These are phyloP conservation scores for Mycena leptocephala DNA, from an alignment of 768 basidiomycete genomes.

Conservation along the genomic window DNA sequence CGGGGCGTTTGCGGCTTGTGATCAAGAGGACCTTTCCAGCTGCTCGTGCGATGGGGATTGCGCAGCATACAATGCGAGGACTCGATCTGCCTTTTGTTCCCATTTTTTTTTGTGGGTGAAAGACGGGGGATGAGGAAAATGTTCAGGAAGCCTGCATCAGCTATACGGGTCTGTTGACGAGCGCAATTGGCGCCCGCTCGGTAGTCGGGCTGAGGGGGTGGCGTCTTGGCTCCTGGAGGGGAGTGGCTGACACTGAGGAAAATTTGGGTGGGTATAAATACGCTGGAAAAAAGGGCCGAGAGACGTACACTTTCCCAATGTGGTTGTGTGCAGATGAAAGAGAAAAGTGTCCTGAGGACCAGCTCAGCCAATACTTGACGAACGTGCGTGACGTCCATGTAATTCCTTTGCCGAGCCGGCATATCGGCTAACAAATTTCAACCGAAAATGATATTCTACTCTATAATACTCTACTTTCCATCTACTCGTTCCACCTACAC, in stretches of 20 bases:
- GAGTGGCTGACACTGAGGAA: constrained; percentile 10
- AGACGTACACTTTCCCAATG: constrained; percentile 26
- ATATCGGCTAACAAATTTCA: background rate
- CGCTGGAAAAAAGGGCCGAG: background rate
- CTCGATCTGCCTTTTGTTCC: constrained; percentile 83
- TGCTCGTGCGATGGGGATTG: constrained; percentile 85
- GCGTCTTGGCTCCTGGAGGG: constrained; percentile 8
- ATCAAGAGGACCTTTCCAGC: constrained; percentile 87
- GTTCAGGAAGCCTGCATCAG: constrained; percentile 50
- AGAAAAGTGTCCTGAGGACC: background rate
- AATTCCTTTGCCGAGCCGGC: background rate
- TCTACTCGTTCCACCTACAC: constrained; percentile 85
- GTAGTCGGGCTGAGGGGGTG: constrained; percentile 1
- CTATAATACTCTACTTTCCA: constrained; percentile 21
- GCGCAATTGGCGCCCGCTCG: constrained; percentile 39
- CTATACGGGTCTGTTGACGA: constrained; percentile 40
- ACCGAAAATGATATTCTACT: background rate
- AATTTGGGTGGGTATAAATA: background rate
- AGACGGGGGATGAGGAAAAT: constrained; percentile 18
- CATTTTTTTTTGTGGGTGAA: constrained; percentile 53
- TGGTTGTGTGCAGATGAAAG: constrained; percentile 22
- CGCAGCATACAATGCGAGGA: constrained; percentile 92
- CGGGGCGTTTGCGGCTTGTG: constrained; percentile 87
- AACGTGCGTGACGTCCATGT: constrained; percentile 5
- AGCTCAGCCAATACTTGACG: background rate